phyloP scores from a whole-genome alignment of 2,329 filamentous ascomycete genomes.

The Thelonectria rubi region DNA sequence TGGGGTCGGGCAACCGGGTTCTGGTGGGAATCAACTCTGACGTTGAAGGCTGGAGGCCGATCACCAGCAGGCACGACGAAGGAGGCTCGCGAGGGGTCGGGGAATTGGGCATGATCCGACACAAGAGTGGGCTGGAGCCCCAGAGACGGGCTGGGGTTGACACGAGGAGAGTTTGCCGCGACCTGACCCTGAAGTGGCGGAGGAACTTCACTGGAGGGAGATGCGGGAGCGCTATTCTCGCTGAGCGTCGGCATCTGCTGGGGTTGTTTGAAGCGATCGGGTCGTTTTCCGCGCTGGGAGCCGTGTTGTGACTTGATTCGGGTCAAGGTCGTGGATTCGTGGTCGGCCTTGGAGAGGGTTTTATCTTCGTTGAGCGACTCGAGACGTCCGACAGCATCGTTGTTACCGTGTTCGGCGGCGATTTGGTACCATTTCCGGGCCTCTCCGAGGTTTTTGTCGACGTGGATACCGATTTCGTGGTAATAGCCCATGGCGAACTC shows the following conservation, averaged over 20 bases:
- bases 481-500: constrained; percentile 99
- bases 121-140: constrained; percentile 50
- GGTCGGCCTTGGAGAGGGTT: constrained; percentile 87
- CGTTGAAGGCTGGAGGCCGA: constrained; percentile 60
- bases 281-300: constrained; percentile 70
- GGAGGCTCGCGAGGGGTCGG: constrained; percentile 56
- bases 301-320: constrained; percentile 86
- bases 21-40: constrained; percentile 55
- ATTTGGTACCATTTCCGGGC: constrained; percentile 90
- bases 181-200: constrained; percentile 30
- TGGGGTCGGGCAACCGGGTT: constrained; percentile 53
- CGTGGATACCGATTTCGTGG: constrained; percentile 93
- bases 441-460: constrained; percentile 82
- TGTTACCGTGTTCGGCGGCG: constrained; percentile 89
- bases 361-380: constrained; percentile 85
- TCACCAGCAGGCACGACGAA: constrained; percentile 46
- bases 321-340: constrained; percentile 89
- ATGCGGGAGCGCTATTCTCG: constrained; percentile 51
- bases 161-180: constrained; percentile 27
- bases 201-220: constrained; percentile 38
- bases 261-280: constrained; percentile 65
- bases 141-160: constrained; percentile 50
- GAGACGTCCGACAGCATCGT: constrained; percentile 83
- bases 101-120: constrained; percentile 54
- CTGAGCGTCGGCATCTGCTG: constrained; percentile 60